A percentile compares a stretch with the other conserved stretches of the same genome.
Conservation (phyloP, 345 rosid genomes). For the Erysimum cheiranthoides region DNA sequence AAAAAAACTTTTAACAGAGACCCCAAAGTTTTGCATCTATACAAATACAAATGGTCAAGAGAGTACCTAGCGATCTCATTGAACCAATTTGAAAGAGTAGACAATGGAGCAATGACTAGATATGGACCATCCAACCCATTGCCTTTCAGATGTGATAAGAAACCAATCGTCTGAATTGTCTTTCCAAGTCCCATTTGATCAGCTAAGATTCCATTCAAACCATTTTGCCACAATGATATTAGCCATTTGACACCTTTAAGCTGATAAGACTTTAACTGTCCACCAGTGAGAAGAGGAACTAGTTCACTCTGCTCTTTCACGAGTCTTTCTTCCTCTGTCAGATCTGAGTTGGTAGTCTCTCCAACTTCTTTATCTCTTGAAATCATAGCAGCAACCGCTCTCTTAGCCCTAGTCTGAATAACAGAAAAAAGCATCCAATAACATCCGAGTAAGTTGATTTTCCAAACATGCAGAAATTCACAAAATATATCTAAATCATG, state of each 20-base stretch:
- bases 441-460: neutral
- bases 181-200: constrained; percentile 99
- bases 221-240: constrained; percentile 94
- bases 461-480: constrained; percentile 18
- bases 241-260: constrained; percentile 98
- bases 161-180: constrained; percentile 94
- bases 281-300: constrained; percentile 89
- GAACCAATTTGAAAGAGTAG: constrained; percentile 94
- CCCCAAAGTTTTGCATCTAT: neutral
- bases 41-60: constrained; percentile 11
- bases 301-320: constrained; percentile 84
- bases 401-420: constrained; percentile 72
- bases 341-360: constrained; percentile 49
- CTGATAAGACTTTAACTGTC: constrained; percentile 86
- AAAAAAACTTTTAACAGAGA: neutral
- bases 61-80: constrained; percentile 81
- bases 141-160: constrained; percentile 86
- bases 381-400: constrained; percentile 96
- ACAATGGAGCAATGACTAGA: constrained; percentile 93
- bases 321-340: constrained; percentile 76
- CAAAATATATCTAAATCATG: neutral
- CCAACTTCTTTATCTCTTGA: constrained; percentile 70
- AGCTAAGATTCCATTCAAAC: constrained; percentile 95
- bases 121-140: constrained; percentile 91
- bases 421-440: constrained; percentile 6